Conservation (phyloP, 73 alveolate species). For the Effrenium voratum region DNA sequence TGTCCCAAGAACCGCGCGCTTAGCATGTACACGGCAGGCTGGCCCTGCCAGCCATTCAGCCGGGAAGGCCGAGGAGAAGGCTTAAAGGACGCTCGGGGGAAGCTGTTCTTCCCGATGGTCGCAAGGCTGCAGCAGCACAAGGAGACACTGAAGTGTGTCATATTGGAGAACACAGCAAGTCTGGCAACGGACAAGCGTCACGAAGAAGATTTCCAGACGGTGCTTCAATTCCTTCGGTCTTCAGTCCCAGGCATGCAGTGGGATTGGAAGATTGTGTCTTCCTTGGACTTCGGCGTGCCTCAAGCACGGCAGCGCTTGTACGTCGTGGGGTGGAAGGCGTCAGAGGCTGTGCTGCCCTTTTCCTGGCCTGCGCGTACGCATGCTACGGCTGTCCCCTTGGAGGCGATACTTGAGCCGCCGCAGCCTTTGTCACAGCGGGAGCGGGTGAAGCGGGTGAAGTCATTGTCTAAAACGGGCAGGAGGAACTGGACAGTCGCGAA, state of each 20-base stretch:
- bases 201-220: neutral
- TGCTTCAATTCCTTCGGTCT: neutral
- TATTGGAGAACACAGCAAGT: neutral
- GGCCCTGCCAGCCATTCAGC: neutral
- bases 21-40: neutral
- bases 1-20: neutral
- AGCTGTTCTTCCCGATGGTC: neutral
- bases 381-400: neutral
- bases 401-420: neutral
- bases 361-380: neutral
- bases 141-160: neutral
- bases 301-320: neutral
- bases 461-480: neutral
- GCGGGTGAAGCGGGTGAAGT: neutral
- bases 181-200: neutral
- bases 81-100: neutral
- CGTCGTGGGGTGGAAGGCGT: neutral
- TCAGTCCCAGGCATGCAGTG: neutral
- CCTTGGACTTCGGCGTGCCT: neutral
- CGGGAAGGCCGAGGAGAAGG: neutral
- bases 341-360: neutral
- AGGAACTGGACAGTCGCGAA: neutral
- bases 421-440: neutral
- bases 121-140: neutral
- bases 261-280: neutral